Base-by-base conservation (phyloP, 179 eudicot genomes). In the Silene coronaria region DNA sequence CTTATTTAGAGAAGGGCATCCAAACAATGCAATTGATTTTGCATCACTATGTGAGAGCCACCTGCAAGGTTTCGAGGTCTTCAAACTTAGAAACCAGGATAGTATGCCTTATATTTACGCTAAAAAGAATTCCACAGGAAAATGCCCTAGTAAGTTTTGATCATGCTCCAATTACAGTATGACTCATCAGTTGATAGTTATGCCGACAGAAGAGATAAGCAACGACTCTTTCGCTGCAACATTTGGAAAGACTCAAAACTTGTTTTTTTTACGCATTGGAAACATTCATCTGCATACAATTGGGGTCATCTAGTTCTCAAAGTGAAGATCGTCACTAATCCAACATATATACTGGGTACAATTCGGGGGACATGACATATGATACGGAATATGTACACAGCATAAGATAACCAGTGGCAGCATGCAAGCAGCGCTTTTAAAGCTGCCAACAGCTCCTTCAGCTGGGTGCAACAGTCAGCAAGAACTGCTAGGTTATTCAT, bases 1-100 rank as follows among this genome's bases (percentile, higher is more conserved):
- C 82, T 71, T 84, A 55, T 72, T 80, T 36, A 78, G 75, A 30
- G 93, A 88, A 63, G 97, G 97, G 51, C 96, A 91, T 58, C 97
- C 97, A 57, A 88, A 91, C 63, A 80, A 63, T 55, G 97, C 96
- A 58, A 91, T 76, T 53, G 84, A 80, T 84, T 86, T 91, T 85
- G 89, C 65, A 68, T 91, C 93, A 72, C 93, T 82, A 32, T 86
- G 90, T 2, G 93, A 82, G 46, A 91, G 77, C 96, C 93, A 90
- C 81, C 97, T 91, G 83, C 55, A 55, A 73, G 65, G 27, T 51
- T 51, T 51, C 19, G 1, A 51, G 3, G 21, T 51, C 58, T 51
- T 51, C 58, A 51, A 17, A 13, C 10, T 51, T 51, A 14, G 19
- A 51, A n/a, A n/a, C n/a, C n/a, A n/a, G n/a, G n/a, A n/a, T n/a